Conservation (phyloP, 2,329 filamentous ascomycete genomes). For the Cordyceps cicadae region DNA sequence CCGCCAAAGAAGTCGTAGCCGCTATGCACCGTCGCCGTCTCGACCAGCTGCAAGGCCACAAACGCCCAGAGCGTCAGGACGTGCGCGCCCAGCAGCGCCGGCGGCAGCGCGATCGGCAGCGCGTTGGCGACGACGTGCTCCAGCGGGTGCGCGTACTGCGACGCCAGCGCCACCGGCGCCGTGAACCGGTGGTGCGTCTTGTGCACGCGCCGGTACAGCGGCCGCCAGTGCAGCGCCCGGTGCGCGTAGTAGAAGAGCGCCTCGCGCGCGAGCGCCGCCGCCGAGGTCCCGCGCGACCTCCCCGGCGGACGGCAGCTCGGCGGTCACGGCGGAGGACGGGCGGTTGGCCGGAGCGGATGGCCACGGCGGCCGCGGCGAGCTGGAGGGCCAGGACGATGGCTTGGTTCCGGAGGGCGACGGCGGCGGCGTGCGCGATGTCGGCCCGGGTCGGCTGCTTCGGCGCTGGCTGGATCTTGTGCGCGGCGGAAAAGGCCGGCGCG, state of each 20-base stretch:
- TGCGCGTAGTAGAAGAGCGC: constrained; percentile 48
- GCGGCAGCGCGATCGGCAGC: constrained; percentile 42
- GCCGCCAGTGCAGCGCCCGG: constrained; percentile 41
- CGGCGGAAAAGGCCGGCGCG: constrained; percentile 38
- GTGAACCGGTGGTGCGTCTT: constrained; percentile 49
- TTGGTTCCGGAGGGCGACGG: constrained; percentile 41
- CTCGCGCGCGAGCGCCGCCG: constrained; percentile 38
- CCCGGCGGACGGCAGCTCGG: constrained; percentile 25
- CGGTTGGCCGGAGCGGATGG: constrained; percentile 15
- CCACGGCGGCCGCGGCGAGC: constrained; percentile 14
- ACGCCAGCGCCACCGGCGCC: constrained; percentile 45
- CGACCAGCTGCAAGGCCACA: constrained; percentile 37
- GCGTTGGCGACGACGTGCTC: constrained; percentile 48
- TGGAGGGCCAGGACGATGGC: constrained; percentile 29
- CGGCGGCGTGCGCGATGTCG: constrained; percentile 36
- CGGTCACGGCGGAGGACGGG: constrained; percentile 30
- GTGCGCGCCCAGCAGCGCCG: constrained; percentile 37
- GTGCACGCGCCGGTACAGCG: constrained; percentile 43
- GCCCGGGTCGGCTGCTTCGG: constrained; percentile 37
- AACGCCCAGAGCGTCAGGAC: constrained; percentile 46
- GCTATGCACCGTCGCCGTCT: constrained; percentile 48
- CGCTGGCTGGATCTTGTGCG: constrained; percentile 46
- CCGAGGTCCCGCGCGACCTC: constrained; percentile 34
- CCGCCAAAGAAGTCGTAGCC: constrained; percentile 47
- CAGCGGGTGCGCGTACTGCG: constrained; percentile 49